Evolutionary conservation across 1,284 basidiomycete species (phyloP), one percentile per base, ranked within the genome.

Genomic region (Mycosarcoma maydis): DNA sequence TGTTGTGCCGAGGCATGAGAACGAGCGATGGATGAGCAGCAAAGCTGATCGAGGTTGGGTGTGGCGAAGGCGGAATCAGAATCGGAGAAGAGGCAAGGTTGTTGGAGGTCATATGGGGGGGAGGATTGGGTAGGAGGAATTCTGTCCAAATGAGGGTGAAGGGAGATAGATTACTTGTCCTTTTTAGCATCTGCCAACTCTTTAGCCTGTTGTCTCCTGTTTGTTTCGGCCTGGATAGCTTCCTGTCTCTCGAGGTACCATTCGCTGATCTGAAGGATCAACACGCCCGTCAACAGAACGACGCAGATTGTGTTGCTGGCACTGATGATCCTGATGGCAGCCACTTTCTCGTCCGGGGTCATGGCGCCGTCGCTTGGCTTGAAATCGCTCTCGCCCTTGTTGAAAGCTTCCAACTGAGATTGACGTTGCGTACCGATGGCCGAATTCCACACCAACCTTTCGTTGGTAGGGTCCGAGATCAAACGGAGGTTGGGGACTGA

Each of bases 251-350:
- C 73, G 42, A 77, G 29, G 39, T 73, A 81, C 73, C 73, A 78
- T 41, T 80, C 74, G 10, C 58, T 51, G 38, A 64, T 45, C 62
- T 80, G 80, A 33, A 81, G 58, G 2, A 80, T 49, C 16, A 80
- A 49, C 6, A 81, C 77, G 39, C 78, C 80, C 2, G 52, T 34
- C 16, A 81, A 58, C 17, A 78, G 60, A 8, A 70, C 58, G 32
- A 74, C 55, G 29, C 61, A 65, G 36, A 81, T 77, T 6, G 74
- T 73, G 58, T 81, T 81, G 40, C 69, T 71, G 6, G 80, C 80
- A 27, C 62, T 61, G 39, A 80, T 51, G 33, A 81, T 75, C 13
- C 74, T 58, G 23, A 80, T 70, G 3, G 74, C 66, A 3, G 61
- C 52, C 3, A 70, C 52, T 8, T 64, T 55, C 54, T 80, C 80